These are phyloP conservation scores for Globisporangium rhizosaccharum DNA, from an alignment of 352 stramenopile species.

Conservation along the genomic window DNA sequence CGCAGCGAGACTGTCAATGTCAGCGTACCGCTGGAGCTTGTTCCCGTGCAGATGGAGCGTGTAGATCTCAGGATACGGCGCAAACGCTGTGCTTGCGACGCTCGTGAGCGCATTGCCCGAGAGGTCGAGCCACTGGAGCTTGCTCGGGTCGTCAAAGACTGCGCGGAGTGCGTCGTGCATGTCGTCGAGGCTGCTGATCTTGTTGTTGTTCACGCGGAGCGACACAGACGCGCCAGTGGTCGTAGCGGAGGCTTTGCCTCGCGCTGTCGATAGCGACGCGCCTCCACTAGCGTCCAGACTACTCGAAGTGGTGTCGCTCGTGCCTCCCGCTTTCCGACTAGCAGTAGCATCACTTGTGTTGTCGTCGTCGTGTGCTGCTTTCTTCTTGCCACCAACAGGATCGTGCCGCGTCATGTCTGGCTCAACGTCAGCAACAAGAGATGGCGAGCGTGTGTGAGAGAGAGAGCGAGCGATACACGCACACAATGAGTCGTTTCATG, in stretches of 20 bases:
- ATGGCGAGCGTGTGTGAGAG: background rate
- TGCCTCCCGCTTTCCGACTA: background rate
- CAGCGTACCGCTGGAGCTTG: conserved; percentile 45
- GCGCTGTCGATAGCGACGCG: background rate
- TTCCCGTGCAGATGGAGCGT: conserved; percentile 80
- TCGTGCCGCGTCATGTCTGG: conserved; percentile 60
- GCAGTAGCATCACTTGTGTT: conserved; percentile 1
- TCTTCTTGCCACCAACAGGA: conserved; percentile 45
- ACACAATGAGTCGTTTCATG: background rate
- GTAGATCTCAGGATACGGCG: conserved; percentile 42
- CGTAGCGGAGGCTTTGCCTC: background rate
- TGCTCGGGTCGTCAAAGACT: conserved; percentile 42
- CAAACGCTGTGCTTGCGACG: conserved; percentile 34
- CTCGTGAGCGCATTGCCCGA: conserved; percentile 41
- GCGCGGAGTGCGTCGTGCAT: conserved; percentile 41
- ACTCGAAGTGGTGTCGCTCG: background rate
- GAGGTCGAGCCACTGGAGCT: conserved; percentile 63
- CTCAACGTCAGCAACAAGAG: background rate
- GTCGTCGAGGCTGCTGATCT: conserved; percentile 39
- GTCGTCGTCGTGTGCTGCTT: background rate
- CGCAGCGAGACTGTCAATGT: conserved; percentile 46
- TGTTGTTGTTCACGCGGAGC: conserved; percentile 67
- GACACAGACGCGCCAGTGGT: conserved; percentile 19
- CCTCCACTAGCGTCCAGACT: background rate
- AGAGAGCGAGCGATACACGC: no score